These are phyloP conservation scores for Pterula multifida DNA, from an alignment of 1,284 basidiomycete genomes.

Conservation along the genomic window DNA sequence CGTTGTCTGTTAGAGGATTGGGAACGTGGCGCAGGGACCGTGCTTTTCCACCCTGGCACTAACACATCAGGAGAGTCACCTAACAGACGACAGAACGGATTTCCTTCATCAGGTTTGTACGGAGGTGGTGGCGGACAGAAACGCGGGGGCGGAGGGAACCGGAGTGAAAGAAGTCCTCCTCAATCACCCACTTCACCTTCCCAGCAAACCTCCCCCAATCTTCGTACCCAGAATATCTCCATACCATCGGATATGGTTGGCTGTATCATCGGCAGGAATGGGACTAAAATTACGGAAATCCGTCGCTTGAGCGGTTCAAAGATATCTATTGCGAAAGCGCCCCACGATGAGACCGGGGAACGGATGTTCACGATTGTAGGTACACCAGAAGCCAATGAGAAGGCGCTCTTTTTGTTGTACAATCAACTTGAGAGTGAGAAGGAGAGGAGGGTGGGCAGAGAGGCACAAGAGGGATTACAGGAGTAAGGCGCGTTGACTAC, in stretches of 20 bases:
- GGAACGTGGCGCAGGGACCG: conserved; percentile 88
- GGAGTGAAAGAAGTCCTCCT: conserved; percentile 12
- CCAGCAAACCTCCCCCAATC: conserved; percentile 37
- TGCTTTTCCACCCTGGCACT: conserved; percentile 88
- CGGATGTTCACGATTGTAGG: conserved; percentile 99
- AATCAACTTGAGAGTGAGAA: conserved; percentile 96
- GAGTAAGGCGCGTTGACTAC: not conserved
- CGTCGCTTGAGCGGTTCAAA: conserved; percentile 92
- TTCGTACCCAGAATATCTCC: conserved; percentile 97
- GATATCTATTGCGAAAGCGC: conserved; percentile 96
- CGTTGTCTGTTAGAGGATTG: conserved; percentile 94
- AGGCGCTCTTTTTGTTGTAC: conserved; percentile 93
- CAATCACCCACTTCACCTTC: conserved; percentile 35
- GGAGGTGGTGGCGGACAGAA: conserved; percentile 43
- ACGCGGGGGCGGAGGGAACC: conserved; percentile 18
- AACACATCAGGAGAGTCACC: conserved; percentile 57
- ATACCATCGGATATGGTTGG: conserved; percentile 99
- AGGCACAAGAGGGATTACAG: conserved; percentile 36
- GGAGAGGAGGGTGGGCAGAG: conserved; percentile 77
- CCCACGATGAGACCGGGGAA: conserved; percentile 97
- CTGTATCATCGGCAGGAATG: conserved; percentile 93
- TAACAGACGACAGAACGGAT: conserved; percentile 36
- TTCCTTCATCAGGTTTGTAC: conserved; percentile 32
- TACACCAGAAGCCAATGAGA: conserved; percentile 92
- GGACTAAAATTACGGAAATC: conserved; percentile 98